phyloP scores from a whole-genome alignment of 108 stramenopile species.

The Conticribra guillardii region DNA sequence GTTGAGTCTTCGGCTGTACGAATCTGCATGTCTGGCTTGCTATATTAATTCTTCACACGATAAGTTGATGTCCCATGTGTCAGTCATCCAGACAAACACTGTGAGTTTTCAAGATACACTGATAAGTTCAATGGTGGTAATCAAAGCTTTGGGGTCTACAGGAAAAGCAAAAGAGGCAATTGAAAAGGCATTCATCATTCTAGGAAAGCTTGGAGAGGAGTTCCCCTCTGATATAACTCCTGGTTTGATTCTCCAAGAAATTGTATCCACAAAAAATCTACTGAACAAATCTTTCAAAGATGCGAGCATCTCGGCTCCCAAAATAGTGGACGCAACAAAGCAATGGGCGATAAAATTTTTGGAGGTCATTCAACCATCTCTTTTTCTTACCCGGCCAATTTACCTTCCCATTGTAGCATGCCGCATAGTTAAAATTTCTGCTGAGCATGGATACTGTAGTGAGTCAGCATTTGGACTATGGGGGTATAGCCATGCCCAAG shows the following conservation, averaged over 20 bases:
- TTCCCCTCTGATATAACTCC: neutral
- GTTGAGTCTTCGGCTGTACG: neutral
- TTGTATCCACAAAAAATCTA: neutral
- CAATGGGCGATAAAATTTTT: neutral
- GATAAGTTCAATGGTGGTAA: neutral
- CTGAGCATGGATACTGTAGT: neutral
- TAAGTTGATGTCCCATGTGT: neutral
- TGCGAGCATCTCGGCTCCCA: neutral
- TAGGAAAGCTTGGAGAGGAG: neutral
- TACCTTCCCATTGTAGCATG: neutral
- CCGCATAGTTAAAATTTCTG: neutral
- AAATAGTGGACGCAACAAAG: neutral
- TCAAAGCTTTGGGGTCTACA: neutral
- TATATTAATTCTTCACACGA: constrained; percentile 3
- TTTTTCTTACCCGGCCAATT: neutral
- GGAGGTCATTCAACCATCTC: neutral
- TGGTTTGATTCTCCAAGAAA: neutral
- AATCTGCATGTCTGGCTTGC: constrained; percentile 7
- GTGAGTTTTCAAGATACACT: neutral
- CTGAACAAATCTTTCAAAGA: neutral
- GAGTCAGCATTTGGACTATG: neutral
- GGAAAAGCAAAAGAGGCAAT: neutral
- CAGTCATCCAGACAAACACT: neutral
- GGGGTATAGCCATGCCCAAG: neutral
- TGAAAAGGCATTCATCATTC: neutral